Evolutionary conservation across 1,139 yeast species (phyloP).

Genomic region (Hanseniaspora gamundiae): DNA sequence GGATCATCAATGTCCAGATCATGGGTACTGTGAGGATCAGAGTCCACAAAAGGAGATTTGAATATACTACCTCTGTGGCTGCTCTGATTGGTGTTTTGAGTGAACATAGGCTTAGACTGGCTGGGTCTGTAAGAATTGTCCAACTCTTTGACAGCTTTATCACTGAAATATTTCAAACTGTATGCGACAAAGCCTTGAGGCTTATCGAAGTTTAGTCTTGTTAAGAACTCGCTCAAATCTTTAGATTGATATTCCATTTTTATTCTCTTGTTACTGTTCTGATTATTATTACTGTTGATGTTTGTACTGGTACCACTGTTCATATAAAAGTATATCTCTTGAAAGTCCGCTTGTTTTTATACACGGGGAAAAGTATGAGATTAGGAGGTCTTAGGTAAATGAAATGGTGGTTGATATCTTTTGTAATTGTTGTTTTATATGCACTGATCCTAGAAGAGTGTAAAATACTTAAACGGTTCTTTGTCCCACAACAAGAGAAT

Average conservation of each 20-base stretch:
- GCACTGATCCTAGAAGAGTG: no score
- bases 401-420: no score
- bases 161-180: slow-evolving; percentile 25
- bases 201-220: slow-evolving; percentile 46
- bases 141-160: slow-evolving; percentile 11
- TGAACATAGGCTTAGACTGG: no score
- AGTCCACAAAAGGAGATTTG: slow-evolving; percentile 52
- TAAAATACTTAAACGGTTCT: no score
- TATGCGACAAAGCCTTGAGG: slow-evolving; percentile 64
- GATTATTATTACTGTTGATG: not conserved
- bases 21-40: slow-evolving; percentile 48
- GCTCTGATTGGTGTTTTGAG: not conserved
- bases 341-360: no score
- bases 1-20: slow-evolving; percentile 16
- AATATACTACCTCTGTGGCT: slow-evolving; percentile 27
- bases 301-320: not conserved
- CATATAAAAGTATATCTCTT: no score
- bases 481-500: no score
- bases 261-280: not conserved
- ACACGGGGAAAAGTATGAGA: no score
- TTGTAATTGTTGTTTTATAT: no score
- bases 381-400: no score
- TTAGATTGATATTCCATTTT: not conserved
- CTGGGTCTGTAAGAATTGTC: no score
- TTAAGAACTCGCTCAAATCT: slow-evolving; percentile 52